Percentiles rank a stretch among this genome's conserved stretches.
Evolutionary conservation across 345 rosid species (phyloP).

Genomic region (Eucalyptus caleyi): DNA sequence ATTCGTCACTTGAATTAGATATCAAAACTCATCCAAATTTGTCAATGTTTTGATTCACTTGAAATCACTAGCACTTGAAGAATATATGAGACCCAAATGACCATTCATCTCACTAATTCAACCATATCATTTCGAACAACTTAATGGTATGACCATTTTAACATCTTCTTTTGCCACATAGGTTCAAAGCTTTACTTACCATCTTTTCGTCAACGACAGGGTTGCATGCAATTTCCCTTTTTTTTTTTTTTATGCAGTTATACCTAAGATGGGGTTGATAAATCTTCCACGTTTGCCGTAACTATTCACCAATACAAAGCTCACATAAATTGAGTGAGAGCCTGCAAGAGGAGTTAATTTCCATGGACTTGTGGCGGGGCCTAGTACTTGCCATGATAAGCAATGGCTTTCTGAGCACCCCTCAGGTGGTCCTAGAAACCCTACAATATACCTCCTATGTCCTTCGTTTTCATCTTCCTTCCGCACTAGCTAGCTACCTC

Average conservation of each 20-base stretch:
- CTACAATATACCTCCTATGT: not conserved
- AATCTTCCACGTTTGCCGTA: not conserved
- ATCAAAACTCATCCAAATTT: not conserved
- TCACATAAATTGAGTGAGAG: not conserved
- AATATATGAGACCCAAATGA: not conserved
- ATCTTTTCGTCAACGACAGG: not conserved
- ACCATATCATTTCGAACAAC: not conserved
- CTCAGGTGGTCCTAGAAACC: slow-evolving; percentile 7
- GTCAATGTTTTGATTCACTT: not conserved
- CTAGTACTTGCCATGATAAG: not conserved
- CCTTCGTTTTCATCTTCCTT: slow-evolving; percentile 2
- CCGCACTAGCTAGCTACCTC: not conserved
- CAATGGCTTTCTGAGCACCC: not conserved
- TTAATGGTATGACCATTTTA: not conserved
- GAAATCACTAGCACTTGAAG: not conserved
- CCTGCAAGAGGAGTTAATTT: not conserved
- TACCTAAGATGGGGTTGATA: not conserved
- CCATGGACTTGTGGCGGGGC: not conserved
- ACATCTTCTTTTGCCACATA: not conserved
- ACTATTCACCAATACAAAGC: not conserved
- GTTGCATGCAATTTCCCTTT: not conserved
- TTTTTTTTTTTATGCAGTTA: too few species aligned
- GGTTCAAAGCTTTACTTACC: not conserved
- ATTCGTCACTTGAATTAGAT: not conserved
- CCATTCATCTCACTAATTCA: not conserved